Evolutionary conservation across 176 grass and related monocot species (phyloP), one percentile per base, ranked within the genome.

Genomic region (Carex pumila): DNA sequence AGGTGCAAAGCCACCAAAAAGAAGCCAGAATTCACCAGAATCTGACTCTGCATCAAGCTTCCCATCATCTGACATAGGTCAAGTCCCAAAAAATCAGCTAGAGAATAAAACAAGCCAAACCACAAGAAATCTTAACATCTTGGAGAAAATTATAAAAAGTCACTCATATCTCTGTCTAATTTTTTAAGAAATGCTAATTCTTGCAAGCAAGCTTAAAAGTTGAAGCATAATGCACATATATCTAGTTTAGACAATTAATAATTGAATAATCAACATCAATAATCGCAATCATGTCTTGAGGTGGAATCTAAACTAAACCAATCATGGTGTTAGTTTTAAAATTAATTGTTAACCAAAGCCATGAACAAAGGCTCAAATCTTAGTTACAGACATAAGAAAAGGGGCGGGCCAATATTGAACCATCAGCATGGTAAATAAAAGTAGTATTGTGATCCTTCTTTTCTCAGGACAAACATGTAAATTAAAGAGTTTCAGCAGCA

Each of bases 1-100:
- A 50, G 95, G 92, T 37, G 95, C 92, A 89, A 98, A 98, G 53
- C 95, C 95, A 72, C 95, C 95, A 91, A 98, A 98, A 86, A 93
- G 79, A 32, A 85, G 92, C 95, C 95, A 98, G 80, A 98, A 98
- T 84, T 98, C 95, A 66, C 92, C 92, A 19, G 95, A 94, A 89
- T 94, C 92, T 75, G 90, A 93, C 77, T 93, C 92, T 31, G 87
- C 89, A 88, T 89, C 86, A 64, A 94, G 54, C 80, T 98, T 94
- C 63, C 95, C 95, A 86, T 94, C 95, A 78, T 98, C 95, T 98
- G 80, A 78, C 37, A 81, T 49, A 87, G 58, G 34, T 57, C 41
- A 65, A 65, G 4, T 41, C 12, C 61, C 61, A 55, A 55, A 56
- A 53, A 34, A 65, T 45, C 60, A 80, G 55, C 39, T 47, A 82